Evolutionary conservation across 2,329 filamentous ascomycete genomes (phyloP).

Genomic region (Diplodia sapinea): DNA sequence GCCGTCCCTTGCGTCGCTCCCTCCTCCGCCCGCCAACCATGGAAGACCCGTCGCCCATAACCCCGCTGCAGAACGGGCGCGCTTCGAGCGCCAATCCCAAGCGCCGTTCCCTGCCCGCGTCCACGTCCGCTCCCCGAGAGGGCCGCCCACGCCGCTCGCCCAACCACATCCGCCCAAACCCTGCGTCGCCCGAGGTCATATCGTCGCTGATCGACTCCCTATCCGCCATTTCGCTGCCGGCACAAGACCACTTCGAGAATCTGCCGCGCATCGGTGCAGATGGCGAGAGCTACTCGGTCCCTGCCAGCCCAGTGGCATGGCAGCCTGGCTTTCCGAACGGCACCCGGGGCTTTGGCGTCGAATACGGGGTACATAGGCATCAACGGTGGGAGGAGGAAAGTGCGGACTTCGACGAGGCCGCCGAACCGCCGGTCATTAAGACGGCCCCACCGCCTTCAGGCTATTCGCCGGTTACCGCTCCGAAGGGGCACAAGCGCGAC

Average conservation of each 20-base stretch:
- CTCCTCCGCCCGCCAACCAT: conserved; percentile 11
- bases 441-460: conserved; percentile 63
- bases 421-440: conserved; percentile 69
- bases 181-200: conserved; percentile 70
- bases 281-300: conserved; percentile 39
- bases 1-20: conserved; percentile 15
- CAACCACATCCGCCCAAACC: conserved; percentile 46
- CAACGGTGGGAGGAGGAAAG: conserved; percentile 55
- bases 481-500: conserved; percentile 57
- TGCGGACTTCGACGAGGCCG: conserved; percentile 59
- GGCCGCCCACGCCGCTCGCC: conserved; percentile 39
- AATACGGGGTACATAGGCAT: conserved; percentile 70
- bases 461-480: conserved; percentile 72
- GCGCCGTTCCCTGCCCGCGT: conserved; percentile 40
- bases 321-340: conserved; percentile 27
- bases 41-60: conserved; percentile 21
- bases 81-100: conserved; percentile 11
- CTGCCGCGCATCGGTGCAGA: conserved; percentile 41
- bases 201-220: conserved; percentile 67
- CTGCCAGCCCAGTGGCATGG: conserved; percentile 37
- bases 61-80: conserved; percentile 10
- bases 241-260: conserved; percentile 71
- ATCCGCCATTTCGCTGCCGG: conserved; percentile 65
- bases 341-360: conserved; percentile 68
- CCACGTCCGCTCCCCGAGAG: conserved; percentile 32